A percentile compares a stretch with the other conserved stretches of the same genome.
Conservation (phyloP, 257 asterid genomes). For the Hygrophila difformis region DNA sequence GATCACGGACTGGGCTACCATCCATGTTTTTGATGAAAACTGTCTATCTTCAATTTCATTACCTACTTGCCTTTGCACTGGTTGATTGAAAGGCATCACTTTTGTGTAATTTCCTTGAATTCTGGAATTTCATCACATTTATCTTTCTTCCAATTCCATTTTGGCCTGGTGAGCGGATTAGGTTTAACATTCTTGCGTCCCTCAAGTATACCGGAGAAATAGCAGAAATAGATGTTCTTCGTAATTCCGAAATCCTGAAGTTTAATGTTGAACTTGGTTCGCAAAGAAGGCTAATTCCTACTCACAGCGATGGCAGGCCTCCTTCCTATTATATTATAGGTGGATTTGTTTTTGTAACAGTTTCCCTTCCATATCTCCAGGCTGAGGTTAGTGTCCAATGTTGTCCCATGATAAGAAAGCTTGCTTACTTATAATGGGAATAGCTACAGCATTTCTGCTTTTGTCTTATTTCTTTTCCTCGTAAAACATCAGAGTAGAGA, state of each 20-base stretch:
- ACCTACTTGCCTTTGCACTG: not conserved
- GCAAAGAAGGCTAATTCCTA: conserved; percentile 50
- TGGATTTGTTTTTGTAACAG: conserved; percentile 55
- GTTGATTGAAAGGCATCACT: not conserved
- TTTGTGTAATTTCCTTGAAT: conserved; percentile 6
- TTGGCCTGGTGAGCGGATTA: conserved; percentile 67
- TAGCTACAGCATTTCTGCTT: too few relatives aligned
- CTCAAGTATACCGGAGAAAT: conserved; percentile 57
- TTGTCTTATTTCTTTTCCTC: too few relatives aligned
- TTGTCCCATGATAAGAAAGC: not conserved
- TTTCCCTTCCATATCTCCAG: conserved; percentile 61
- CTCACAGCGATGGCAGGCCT: conserved; percentile 59
- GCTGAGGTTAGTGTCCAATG: conserved; percentile 38
- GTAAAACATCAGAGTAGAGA: too few relatives aligned
- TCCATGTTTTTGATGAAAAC: too few relatives aligned
- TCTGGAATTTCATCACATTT: conserved; percentile 5
- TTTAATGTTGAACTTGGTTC: conserved; percentile 39
- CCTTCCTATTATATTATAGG: conserved; percentile 61
- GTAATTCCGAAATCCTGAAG: conserved; percentile 30
- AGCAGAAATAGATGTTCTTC: conserved; percentile 49
- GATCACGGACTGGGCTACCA: too few relatives aligned
- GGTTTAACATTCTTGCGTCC: conserved; percentile 57
- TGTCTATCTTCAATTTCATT: too few relatives aligned
- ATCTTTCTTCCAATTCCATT: conserved; percentile 52
- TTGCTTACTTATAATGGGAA: conserved; percentile 1